Conservation (phyloP, 192 early-diverging fungal genomes). For the Gamsiella multidivaricata region DNA sequence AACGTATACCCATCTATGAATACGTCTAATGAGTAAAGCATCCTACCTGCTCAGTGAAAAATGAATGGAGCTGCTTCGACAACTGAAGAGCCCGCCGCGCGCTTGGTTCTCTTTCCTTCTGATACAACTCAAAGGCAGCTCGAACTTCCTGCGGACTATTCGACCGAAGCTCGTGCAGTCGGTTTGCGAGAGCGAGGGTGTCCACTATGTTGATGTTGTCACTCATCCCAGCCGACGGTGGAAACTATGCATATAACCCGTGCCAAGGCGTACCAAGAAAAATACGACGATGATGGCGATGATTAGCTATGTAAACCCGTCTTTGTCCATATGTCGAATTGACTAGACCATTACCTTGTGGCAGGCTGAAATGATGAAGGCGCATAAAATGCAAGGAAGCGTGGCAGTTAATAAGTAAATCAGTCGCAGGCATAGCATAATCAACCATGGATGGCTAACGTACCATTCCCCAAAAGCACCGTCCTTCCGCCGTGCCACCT, state of each 20-base stretch:
- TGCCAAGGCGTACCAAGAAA: not conserved
- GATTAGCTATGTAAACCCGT: not conserved
- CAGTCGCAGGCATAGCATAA: too few species aligned
- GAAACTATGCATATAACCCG: not conserved
- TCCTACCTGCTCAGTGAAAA: not conserved
- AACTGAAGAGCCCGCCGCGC: not conserved
- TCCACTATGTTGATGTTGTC: slow-evolving; percentile 1
- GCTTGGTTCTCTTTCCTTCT: not conserved
- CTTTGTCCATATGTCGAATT: not conserved
- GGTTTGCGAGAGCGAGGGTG: not conserved
- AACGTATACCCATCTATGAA: too few species aligned
- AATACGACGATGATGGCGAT: not conserved
- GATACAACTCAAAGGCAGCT: not conserved
- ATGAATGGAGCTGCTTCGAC: not conserved
- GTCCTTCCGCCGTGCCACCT: not conserved
- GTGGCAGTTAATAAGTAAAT: not conserved
- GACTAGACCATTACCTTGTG: slow-evolving; percentile 6
- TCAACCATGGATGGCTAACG: too few species aligned
- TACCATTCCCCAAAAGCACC: slow-evolving; percentile 4
- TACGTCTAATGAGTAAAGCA: too few species aligned
- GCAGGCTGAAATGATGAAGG: not conserved
- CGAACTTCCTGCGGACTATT: not conserved
- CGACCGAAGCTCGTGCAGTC: not conserved
- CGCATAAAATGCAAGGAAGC: not conserved
- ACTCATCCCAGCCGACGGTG: not conserved